Evolutionary conservation across 2,329 filamentous ascomycete genomes (phyloP), one percentile per base, ranked within the genome.

Genomic region (Xenosphaeropsis pyriputrescens): DNA sequence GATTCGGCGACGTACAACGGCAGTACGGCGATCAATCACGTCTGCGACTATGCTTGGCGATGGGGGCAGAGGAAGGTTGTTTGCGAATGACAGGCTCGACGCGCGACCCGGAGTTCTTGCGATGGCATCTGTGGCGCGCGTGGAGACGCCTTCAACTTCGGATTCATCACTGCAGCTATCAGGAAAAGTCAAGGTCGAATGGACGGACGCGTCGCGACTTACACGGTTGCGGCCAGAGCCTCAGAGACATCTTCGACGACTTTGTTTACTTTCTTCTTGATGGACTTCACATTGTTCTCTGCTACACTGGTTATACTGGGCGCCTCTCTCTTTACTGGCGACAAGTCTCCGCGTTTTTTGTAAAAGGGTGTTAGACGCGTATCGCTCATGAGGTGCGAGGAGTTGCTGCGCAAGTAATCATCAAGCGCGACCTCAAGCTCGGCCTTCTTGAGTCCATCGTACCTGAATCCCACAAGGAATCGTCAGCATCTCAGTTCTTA

Each of bases 381-480:
- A 46, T 86, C 73, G 41, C 65, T 64, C 37, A 70, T 65, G 54
- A 83, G 79, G 43, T 67, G 68, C 45, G 71, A 64, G 48, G 72
- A 67, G 62, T 94, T 81, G 44, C 72, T 67, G 47, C 74, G 68
- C 34, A 93, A 72, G 59, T 76, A 78, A 34, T 78, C 70, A 50
- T 93, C 82, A 45, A 93, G 72, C 33, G 72, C 72, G 41, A 69
- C 58, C 53, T 89, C 84, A 42, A 96, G 72, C 35, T 94, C 85
- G 45, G 68, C 65, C 61, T 94, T 94, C 58, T 80, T 82, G 45
- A 79, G 63, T 40, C 68, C 65, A 47, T 84, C 75, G 52, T 14
- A 16, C 12, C 33, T 72, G 77, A 53, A 82, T 88, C 52, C 45
- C 43, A 43, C 32, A 41, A 36, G 41, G 30, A 14, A 15, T 17